A percentile compares a stretch with the other conserved stretches of the same genome.
Conservation (phyloP, 805 yeast species). For the Saccharomycopsis sp. region DNA sequence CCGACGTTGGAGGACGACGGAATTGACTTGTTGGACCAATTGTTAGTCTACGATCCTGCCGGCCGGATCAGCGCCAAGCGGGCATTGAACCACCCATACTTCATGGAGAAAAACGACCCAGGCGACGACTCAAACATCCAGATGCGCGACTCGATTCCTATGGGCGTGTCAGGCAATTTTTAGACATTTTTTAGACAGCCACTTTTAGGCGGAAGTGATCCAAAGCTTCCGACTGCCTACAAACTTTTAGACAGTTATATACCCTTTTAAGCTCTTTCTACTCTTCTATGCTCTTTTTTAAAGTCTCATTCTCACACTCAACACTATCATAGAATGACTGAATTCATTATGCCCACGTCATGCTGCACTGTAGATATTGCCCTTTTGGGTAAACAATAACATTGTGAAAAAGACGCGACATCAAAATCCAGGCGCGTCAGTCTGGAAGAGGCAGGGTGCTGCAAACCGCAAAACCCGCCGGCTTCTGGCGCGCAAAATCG, state of each 20-base stretch:
- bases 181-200: slow-evolving; percentile 13
- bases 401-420: background rate
- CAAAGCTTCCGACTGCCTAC: too few relatives aligned
- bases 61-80: slow-evolving; percentile 90
- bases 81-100: slow-evolving; percentile 85
- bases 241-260: too few relatives aligned
- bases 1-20: slow-evolving; percentile 82
- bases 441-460: too few relatives aligned
- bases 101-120: slow-evolving; percentile 42
- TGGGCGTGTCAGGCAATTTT: slow-evolving; percentile 28
- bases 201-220: too few relatives aligned
- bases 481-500: too few relatives aligned
- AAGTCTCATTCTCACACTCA: too few relatives aligned
- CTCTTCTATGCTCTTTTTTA: too few relatives aligned
- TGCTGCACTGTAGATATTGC: too few relatives aligned
- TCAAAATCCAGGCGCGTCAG: background rate
- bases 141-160: slow-evolving; percentile 25
- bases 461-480: too few relatives aligned
- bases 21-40: slow-evolving; percentile 67
- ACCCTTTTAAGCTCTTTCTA: too few relatives aligned
- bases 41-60: slow-evolving; percentile 89
- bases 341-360: too few relatives aligned
- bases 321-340: too few relatives aligned
- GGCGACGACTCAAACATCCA: slow-evolving; percentile 23
- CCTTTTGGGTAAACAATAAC: background rate